Evolutionary conservation across 2,329 filamentous ascomycete species (phyloP).

Genomic region (Neonectria coccinea): DNA sequence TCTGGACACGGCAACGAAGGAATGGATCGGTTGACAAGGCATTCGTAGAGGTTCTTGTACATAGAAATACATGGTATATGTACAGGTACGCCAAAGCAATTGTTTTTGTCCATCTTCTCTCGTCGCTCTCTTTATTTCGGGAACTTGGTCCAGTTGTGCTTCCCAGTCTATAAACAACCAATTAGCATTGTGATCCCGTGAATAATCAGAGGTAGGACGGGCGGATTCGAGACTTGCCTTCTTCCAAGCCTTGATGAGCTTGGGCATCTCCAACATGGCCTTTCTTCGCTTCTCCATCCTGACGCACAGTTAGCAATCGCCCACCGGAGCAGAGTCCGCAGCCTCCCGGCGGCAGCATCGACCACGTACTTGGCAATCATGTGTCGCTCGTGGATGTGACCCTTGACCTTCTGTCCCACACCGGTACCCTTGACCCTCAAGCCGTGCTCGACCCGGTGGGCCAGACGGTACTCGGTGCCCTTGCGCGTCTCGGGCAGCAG

Average conservation of each 20-base stretch:
- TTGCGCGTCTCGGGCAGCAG: constrained; percentile 83
- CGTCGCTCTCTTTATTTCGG: constrained; percentile 60
- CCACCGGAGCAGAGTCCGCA: constrained; percentile 1
- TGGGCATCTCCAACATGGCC: constrained; percentile 95
- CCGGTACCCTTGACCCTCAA: constrained; percentile 92
- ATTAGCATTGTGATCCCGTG: constrained; percentile 49
- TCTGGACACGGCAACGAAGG: background rate
- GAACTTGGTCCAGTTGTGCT: constrained; percentile 67
- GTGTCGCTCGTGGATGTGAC: constrained; percentile 90
- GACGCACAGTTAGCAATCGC: constrained; percentile 37
- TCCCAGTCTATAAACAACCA: constrained; percentile 59
- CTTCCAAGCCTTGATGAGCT: constrained; percentile 93
- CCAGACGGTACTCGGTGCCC: constrained; percentile 77
- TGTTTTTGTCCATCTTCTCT: constrained; percentile 32
- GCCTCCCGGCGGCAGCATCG: constrained; percentile 2
- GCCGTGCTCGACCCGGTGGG: constrained; percentile 80
- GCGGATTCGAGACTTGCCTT: constrained; percentile 66
- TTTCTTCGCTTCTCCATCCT: constrained; percentile 89
- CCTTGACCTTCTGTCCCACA: constrained; percentile 93
- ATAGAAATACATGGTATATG: constrained; percentile 51
- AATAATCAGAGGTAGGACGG: background rate
- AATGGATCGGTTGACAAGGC: constrained; percentile 25
- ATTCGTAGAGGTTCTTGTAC: constrained; percentile 40
- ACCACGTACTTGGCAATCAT: constrained; percentile 77
- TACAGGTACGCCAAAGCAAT: constrained; percentile 44